phyloP scores from a whole-genome alignment of 768 basidiomycete genomes.

The Auricularia heimuer region DNA sequence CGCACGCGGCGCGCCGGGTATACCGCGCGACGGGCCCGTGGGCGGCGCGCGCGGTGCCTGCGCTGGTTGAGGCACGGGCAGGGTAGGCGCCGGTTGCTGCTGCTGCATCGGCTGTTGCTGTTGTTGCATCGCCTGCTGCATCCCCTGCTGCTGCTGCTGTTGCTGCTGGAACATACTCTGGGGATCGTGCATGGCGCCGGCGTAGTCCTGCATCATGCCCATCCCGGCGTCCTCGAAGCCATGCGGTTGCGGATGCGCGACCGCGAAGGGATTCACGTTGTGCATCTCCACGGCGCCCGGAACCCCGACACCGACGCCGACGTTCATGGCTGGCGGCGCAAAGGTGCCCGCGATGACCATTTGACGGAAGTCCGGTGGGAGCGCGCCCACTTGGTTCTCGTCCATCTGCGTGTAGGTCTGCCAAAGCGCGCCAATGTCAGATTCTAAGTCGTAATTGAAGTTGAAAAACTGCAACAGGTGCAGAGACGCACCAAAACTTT shows the following conservation, averaged over 20 bases:
- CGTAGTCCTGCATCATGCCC: constrained; percentile 26
- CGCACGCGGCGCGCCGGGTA: not conserved
- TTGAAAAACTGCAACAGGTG: not conserved
- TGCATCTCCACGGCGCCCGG: constrained; percentile 18
- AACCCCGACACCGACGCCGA: constrained; percentile 34
- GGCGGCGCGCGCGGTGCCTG: constrained; percentile 3
- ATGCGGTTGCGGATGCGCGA: constrained; percentile 12
- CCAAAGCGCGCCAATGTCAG: not conserved
- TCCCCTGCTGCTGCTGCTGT: not conserved
- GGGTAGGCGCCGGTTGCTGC: not conserved
- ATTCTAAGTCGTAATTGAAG: too few relatives aligned
- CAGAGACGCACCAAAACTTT: constrained; percentile 61
- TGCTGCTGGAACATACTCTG: not conserved
- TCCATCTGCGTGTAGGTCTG: constrained; percentile 77
- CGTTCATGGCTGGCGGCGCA: constrained; percentile 64
- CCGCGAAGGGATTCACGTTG: constrained; percentile 12
- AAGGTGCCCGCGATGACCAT: constrained; percentile 65
- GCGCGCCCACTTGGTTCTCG: constrained; percentile 66
- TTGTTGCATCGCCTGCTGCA: not conserved
- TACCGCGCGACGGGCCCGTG: not conserved
- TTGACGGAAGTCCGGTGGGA: constrained; percentile 72
- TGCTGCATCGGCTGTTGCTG: not conserved
- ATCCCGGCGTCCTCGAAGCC: constrained; percentile 20
- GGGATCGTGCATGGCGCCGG: constrained; percentile 33
- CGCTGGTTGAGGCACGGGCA: not conserved